Conservation (phyloP, 1,139 yeast genomes). For the Debaryomyces singareniensis region DNA sequence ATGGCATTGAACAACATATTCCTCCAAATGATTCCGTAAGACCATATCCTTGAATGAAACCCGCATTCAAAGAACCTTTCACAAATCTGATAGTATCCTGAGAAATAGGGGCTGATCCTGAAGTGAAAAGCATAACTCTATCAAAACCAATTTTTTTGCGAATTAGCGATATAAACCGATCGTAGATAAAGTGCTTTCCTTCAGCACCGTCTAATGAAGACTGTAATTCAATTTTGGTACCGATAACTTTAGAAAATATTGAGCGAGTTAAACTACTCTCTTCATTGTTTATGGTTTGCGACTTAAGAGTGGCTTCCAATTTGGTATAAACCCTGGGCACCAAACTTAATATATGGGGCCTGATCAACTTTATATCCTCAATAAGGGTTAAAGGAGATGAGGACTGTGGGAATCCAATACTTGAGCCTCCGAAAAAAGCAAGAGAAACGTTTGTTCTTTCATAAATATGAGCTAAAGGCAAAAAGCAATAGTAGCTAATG, state of each 20-base stretch:
- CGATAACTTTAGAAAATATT: constrained; percentile 23
- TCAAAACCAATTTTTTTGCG: constrained; percentile 33
- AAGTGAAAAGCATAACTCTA: constrained; percentile 18
- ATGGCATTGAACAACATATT: constrained; percentile 21
- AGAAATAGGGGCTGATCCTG: constrained; percentile 42
- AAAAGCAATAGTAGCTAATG: constrained; percentile 28
- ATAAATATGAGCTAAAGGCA: constrained; percentile 70
- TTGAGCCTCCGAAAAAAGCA: constrained; percentile 20
- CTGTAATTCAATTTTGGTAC: constrained; percentile 27
- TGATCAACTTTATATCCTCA: constrained; percentile 29
- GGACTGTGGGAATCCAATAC: constrained; percentile 33
- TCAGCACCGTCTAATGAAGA: constrained; percentile 20
- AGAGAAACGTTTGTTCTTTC: constrained; percentile 33
- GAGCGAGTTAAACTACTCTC: constrained; percentile 25
- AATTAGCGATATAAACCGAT: constrained; percentile 17
- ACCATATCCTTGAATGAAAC: constrained; percentile 41
- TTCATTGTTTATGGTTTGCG: constrained; percentile 36
- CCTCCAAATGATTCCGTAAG: constrained; percentile 44
- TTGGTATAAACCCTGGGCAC: constrained; percentile 37
- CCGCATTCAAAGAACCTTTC: constrained; percentile 33
- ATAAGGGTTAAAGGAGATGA: constrained; percentile 30
- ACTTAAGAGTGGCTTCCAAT: constrained; percentile 41
- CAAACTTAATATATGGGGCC: constrained; percentile 29
- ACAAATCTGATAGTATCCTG: constrained; percentile 35
- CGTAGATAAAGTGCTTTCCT: constrained; percentile 26